Percentiles rank a stretch among this genome's conserved stretches.
These are phyloP conservation scores for Citrullus mucosospermus DNA, from an alignment of 306 rosid species.

Conservation along the genomic window DNA sequence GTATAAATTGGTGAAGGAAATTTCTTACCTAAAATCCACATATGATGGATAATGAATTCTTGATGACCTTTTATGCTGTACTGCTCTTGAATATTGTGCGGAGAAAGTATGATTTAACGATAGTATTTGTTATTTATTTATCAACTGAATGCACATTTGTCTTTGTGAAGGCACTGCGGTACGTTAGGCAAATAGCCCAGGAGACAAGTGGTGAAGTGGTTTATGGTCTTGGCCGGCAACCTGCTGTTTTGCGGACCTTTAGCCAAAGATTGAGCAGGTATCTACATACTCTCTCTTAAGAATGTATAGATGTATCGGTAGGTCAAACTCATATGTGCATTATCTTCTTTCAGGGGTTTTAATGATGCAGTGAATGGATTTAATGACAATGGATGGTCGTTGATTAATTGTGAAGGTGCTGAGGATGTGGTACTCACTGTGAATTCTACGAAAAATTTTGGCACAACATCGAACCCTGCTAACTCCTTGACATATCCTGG, in stretches of 20 bases:
- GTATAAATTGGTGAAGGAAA: neutral
- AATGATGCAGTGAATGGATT: conserved; percentile 97
- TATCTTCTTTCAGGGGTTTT: conserved; percentile 55
- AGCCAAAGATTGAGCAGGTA: conserved; percentile 95
- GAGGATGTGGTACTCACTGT: conserved; percentile 81
- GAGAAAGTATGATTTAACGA: neutral
- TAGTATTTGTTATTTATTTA: neutral
- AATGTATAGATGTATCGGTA: neutral
- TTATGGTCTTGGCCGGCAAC: conserved; percentile 95
- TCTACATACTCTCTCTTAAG: too few relatives aligned
- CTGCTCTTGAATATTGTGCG: neutral
- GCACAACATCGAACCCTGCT: conserved; percentile 46
- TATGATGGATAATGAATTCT: neutral
- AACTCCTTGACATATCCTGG: conserved; percentile 68
- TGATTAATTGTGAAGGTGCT: conserved; percentile 68
- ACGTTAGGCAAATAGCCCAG: conserved; percentile 87
- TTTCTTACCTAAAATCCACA: neutral
- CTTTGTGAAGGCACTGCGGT: conserved; percentile 63
- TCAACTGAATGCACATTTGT: neutral
- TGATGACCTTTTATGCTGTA: neutral
- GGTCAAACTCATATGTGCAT: neutral
- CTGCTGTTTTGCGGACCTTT: conserved; percentile 85
- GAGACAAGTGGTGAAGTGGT: conserved; percentile 95
- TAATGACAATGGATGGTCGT: conserved; percentile 89
- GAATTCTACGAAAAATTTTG: conserved; percentile 65